A percentile compares a stretch with the other conserved stretches of the same genome.
phyloP scores from a whole-genome alignment of 176 grass and related monocot species.

The Zizania latifolia region DNA sequence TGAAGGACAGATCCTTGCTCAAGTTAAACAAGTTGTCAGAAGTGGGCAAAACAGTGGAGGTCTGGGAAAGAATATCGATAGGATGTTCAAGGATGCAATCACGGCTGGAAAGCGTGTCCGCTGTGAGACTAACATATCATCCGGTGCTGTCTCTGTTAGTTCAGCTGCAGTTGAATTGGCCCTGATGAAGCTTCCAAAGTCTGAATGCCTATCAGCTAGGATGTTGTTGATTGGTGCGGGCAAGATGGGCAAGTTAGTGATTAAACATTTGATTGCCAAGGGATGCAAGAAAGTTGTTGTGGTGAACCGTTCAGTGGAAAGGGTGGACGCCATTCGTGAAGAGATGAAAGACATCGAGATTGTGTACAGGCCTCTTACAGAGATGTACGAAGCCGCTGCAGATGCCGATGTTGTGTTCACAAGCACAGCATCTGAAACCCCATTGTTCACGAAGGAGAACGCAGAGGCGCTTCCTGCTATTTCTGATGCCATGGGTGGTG shows the following conservation, averaged over 20 bases:
- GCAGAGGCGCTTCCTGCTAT: conserved; percentile 42
- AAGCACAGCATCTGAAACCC: conserved; percentile 77
- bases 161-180: conserved; percentile 89
- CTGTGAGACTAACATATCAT: conserved; percentile 75
- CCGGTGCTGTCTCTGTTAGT: conserved; percentile 89
- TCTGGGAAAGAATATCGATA: conserved; percentile 88
- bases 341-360: conserved; percentile 83
- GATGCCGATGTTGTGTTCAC: conserved; percentile 74
- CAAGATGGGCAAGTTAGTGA: conserved; percentile 87
- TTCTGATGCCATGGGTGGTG: conserved; percentile 48
- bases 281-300: conserved; percentile 82
- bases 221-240: conserved; percentile 85
- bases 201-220: conserved; percentile 45
- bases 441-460: conserved; percentile 62
- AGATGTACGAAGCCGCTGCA: conserved; percentile 66
- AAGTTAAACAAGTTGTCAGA: conserved; percentile 90
- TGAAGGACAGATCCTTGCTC: conserved; percentile 84
- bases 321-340: conserved; percentile 59
- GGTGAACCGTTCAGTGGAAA: conserved; percentile 83
- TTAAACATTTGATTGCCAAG: conserved; percentile 83
- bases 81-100: conserved; percentile 98
- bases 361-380: conserved; percentile 64
- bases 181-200: conserved; percentile 77
- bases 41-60: conserved; percentile 71
- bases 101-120: conserved; percentile 84